Evolutionary conservation across 345 rosid species (phyloP).

Genomic region (Linum lewisii): DNA sequence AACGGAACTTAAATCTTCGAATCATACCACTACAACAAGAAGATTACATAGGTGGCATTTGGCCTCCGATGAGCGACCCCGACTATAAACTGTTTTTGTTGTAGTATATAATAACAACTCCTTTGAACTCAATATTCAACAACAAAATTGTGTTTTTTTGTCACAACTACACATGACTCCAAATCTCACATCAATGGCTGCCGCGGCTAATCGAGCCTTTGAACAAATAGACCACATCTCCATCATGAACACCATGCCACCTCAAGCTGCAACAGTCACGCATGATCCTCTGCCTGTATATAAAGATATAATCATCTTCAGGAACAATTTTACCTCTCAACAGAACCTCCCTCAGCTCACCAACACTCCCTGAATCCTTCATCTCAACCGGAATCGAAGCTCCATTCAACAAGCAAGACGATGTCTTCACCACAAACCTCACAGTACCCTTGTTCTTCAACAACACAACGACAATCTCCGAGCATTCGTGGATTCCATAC

Average conservation of each 20-base stretch:
- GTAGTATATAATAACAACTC: no score
- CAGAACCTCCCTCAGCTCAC: slow-evolving; percentile 42
- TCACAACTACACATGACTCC: no score
- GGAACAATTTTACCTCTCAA: slow-evolving; percentile 45
- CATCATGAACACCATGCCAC: slow-evolving; percentile 75
- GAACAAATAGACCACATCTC: slow-evolving; percentile 62
- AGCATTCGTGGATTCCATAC: slow-evolving; percentile 50
- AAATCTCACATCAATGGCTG: slow-evolving; percentile 19
- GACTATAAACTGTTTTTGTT: no score
- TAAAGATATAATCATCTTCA: slow-evolving; percentile 60
- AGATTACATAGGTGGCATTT: no score
- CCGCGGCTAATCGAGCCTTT: slow-evolving; percentile 49
- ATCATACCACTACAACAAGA: no score
- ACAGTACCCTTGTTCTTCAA: slow-evolving; percentile 36
- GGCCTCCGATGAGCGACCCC: no score
- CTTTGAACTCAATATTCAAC: no score
- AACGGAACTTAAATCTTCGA: no score
- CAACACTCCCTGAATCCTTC: slow-evolving; percentile 49
- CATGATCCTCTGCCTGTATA: slow-evolving; percentile 84
- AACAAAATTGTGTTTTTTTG: no score
- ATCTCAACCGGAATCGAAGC: slow-evolving; percentile 59
- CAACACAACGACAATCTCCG: slow-evolving; percentile 58
- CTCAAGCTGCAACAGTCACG: slow-evolving; percentile 53
- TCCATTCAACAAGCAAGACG: slow-evolving; percentile 60
- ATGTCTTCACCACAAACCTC: slow-evolving; percentile 50